Base-by-base conservation (phyloP, 148 eudicot genomes). In the Amaranthus palmeri region DNA sequence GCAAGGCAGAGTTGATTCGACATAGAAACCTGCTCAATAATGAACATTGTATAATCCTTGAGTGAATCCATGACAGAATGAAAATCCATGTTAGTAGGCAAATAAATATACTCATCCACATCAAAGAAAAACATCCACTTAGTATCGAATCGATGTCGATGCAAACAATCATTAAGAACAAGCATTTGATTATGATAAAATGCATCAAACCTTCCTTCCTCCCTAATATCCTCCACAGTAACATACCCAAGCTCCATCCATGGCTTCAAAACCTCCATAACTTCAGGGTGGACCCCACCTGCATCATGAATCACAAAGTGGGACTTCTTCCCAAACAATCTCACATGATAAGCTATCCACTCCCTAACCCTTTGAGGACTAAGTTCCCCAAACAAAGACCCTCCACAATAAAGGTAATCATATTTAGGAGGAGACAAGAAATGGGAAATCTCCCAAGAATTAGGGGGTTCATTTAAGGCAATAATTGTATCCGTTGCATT, bases 351-450 rank as follows among this genome's bases (percentile, higher is more conserved):
- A 3, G 62, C 43, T 3, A 58, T 58, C 62, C 62, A 58, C 62
- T 58, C 62, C 11, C 62, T 41, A 2, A 58, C 62, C 10, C 62
- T 58, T 25, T 58, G 62, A 25, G 62, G 62, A 43, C 62, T 58
- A 4, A 58, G 62, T 4, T 8, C 4, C 43, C 62, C 62, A 8
- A 58, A 58, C 3, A 58, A 7, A 10, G 62, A 58, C 42, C 62
- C 36, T 6, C 62, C 62, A 25, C 62, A 58, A 43, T 58, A 58
- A 13, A 58, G 62, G 62, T 58, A 58, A 43, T 72, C 74, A 58
- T 72, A 72, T 55, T 72, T 50, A 0, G 67, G 67, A 1, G 58
- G 8, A 0, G 67, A 10, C 2, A 11, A 5, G 41, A 25, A 72
- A n/a, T 41, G 46, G 4, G 74, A 72, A 0, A 48, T 3, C 12